Percentiles rank a stretch among this genome's conserved stretches.
These are phyloP conservation scores for Nadsonia fulvescens DNA, from an alignment of 805 yeast species.

Conservation along the genomic window DNA sequence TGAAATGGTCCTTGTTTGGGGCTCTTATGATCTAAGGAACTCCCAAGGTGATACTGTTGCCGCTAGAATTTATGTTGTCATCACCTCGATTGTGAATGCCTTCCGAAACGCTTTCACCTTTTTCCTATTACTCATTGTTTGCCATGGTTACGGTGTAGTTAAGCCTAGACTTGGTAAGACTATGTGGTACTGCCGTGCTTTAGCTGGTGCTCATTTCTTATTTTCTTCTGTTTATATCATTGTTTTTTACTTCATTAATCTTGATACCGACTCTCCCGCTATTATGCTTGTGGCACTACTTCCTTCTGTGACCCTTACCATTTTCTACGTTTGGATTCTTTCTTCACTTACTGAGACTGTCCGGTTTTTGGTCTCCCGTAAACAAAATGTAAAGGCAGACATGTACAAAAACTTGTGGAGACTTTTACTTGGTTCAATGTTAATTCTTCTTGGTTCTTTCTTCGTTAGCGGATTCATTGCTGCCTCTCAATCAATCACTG, in stretches of 20 bases:
- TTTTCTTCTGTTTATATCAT: conserved; percentile 36
- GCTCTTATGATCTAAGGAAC: conserved; percentile 73
- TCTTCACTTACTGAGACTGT: conserved; percentile 61
- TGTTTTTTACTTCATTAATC: conserved; percentile 32
- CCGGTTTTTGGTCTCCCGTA: conserved; percentile 55
- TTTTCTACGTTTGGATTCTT: conserved; percentile 60
- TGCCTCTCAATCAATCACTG: conserved; percentile 55
- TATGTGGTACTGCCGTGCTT: conserved; percentile 54
- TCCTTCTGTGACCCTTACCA: conserved; percentile 54
- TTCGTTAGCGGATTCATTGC: conserved; percentile 49
- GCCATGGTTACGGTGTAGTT: conserved; percentile 91
- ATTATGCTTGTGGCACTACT: conserved; percentile 41
- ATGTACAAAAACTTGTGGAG: conserved; percentile 70
- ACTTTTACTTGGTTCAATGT: conserved; percentile 52
- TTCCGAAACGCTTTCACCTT: conserved; percentile 74
- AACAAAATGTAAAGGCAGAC: conserved; percentile 76
- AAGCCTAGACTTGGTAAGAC: conserved; percentile 64
- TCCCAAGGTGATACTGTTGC: conserved; percentile 32
- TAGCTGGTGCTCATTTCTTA: conserved; percentile 38
- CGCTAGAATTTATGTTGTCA: conserved; percentile 55
- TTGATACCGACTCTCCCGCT: conserved; percentile 25
- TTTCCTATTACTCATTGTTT: conserved; percentile 67
- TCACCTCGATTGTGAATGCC: conserved; percentile 65
- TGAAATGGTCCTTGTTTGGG: conserved; percentile 81
- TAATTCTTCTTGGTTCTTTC: conserved; percentile 47